Conservation (phyloP, 2,329 filamentous ascomycete genomes). For the Emericellopsis cladophorae region DNA sequence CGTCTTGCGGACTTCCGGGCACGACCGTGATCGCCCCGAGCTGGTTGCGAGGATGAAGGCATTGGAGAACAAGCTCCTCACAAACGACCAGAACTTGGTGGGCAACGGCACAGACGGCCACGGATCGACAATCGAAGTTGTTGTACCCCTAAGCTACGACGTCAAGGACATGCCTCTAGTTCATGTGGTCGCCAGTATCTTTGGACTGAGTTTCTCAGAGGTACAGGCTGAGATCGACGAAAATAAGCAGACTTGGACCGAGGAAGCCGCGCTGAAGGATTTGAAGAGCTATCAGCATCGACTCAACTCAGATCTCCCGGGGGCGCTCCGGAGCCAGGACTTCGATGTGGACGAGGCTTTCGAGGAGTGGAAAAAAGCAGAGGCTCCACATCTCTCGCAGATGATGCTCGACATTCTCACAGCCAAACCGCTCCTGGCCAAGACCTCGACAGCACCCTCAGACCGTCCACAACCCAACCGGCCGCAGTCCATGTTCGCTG, state of each 20-base stretch:
- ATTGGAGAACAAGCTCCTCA: constrained; percentile 85
- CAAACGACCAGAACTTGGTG: constrained; percentile 78
- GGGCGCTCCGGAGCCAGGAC: constrained; percentile 69
- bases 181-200: constrained; percentile 74
- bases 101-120: constrained; percentile 17
- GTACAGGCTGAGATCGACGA: constrained; percentile 81
- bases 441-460: constrained; percentile 49
- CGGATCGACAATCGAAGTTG: constrained; percentile 57
- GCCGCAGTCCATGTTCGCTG: constrained; percentile 28
- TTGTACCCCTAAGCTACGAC: constrained; percentile 75
- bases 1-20: constrained; percentile 72
- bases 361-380: constrained; percentile 81
- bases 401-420: constrained; percentile 89
- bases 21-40: constrained; percentile 75
- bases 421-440: constrained; percentile 73
- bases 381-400: constrained; percentile 74
- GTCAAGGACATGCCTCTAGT: constrained; percentile 96
- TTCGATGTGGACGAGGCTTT: constrained; percentile 87
- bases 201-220: constrained; percentile 65
- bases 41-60: constrained; percentile 65
- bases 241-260: constrained; percentile 73
- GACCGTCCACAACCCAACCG: constrained; percentile 44
- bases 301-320: constrained; percentile 66
- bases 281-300: constrained; percentile 89
- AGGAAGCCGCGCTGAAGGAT: constrained; percentile 80